These are phyloP conservation scores for Fusarium temperatum DNA, from an alignment of 2,329 filamentous ascomycete genomes.

Conservation along the genomic window DNA sequence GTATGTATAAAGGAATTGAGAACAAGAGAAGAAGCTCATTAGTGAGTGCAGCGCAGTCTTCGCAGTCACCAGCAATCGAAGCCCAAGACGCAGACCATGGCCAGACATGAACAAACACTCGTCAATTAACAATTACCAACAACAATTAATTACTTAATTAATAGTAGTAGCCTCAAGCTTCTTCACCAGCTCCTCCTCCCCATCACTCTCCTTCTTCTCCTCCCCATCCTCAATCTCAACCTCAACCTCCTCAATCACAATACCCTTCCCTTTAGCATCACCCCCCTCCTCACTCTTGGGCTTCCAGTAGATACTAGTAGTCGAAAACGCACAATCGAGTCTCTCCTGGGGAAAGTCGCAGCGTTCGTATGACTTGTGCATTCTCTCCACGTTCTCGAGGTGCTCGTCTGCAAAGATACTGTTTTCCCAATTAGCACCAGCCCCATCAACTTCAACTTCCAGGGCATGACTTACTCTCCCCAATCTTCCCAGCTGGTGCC, in stretches of 20 bases:
- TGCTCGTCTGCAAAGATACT: slow-evolving; percentile 24
- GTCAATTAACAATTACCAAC: neutral
- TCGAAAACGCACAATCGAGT: slow-evolving; percentile 35
- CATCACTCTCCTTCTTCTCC: neutral
- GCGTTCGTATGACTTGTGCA: slow-evolving; percentile 33
- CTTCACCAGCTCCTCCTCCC: slow-evolving; percentile 7
- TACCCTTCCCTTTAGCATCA: neutral
- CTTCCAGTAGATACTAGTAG: slow-evolving; percentile 43
- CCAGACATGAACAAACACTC: neutral
- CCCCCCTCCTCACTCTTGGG: neutral
- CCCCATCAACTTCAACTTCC: too few relatives aligned
- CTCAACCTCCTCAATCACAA: neutral
- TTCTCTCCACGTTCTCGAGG: slow-evolving; percentile 35
- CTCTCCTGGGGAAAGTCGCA: slow-evolving; percentile 37
- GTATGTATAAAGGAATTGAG: neutral
- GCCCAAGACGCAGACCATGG: neutral
- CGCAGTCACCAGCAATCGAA: neutral
- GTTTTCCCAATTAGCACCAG: neutral
- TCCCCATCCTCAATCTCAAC: neutral
- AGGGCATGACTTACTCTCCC: slow-evolving; percentile 54
- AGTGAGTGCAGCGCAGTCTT: neutral
- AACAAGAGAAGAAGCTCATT: neutral
- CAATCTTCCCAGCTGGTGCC: slow-evolving; percentile 64
- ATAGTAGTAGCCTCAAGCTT: slow-evolving; percentile 34
- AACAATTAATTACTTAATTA: neutral